Base-by-base conservation (phyloP, 495 filamentous ascomycete species). In the Penicillium coffeae region DNA sequence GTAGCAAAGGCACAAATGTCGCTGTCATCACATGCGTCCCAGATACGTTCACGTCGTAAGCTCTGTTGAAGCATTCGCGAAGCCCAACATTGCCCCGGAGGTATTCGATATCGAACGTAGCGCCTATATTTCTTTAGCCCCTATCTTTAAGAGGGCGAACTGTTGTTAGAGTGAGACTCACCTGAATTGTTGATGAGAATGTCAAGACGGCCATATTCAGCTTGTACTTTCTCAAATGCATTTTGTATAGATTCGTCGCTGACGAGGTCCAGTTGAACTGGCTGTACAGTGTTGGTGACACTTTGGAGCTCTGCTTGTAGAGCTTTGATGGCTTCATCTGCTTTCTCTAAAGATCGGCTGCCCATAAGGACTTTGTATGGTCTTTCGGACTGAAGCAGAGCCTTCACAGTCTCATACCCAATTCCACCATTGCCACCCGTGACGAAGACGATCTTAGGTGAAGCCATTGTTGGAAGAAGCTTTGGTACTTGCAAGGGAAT, bases 21-120 rank as follows among this genome's bases (percentile, higher is more conserved):
- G 55, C 45, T 2, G 59, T 63, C 35, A 78, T 16, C 21, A 82
- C 68, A 2, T 80, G 59, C 2, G 77, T 70, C 22, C 76, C 74
- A 3, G 77, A 45, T 5, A 78, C 68, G 46, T 82, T 82, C 21
- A 73, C 62, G 48, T 77, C 61, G 53, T 68, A 70, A 38, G 70
- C 50, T n/a, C 68, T 65, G 48, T 58, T 77, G 45, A 63, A 74
- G 50, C 48, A 56, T 9, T 74, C 69, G n/a, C 76, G 72, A 18
- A 73, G 54, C 18, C 62, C 58, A 38, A 71, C 41, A 12, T 53
- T 52, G 33, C 69, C 63, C n/a, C 36, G 27, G 3, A 55, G 32
- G 47, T 56, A 58, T 8, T 64, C 59, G n/a, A 49, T 16, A 37
- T 70, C 70, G 42, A 62, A 63, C 2, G 52, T 45, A 0, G 55